A percentile compares a stretch with the other conserved stretches of the same genome.
phyloP scores from a whole-genome alignment of 768 basidiomycete genomes.

The Agrocybe pediades region DNA sequence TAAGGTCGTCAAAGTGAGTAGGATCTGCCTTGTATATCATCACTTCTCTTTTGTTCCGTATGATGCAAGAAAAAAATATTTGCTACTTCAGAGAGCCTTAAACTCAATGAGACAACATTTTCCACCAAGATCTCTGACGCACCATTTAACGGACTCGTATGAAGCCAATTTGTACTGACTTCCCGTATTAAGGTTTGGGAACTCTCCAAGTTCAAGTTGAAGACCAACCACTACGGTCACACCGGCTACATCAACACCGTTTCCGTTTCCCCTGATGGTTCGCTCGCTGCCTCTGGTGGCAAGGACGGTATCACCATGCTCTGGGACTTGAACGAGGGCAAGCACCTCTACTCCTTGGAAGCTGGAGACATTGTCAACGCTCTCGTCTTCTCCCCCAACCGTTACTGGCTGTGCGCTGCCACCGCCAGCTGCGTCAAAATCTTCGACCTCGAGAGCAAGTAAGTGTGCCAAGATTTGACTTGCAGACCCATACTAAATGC shows the following conservation, averaged over 20 bases:
- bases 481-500: conserved; percentile 4
- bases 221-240: conserved; percentile 99
- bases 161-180: conserved; percentile 16
- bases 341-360: conserved; percentile 99
- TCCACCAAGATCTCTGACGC: conserved; percentile 89
- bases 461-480: conserved; percentile 33
- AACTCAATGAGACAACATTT: conserved; percentile 74
- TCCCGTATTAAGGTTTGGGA: conserved; percentile 85
- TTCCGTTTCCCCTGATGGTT: conserved; percentile 98
- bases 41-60: conserved; percentile 11
- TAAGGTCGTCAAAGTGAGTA: conserved; percentile 96
- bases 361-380: conserved; percentile 99
- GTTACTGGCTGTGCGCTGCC: conserved; percentile 99
- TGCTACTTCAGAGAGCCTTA: conserved; percentile 84
- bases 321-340: conserved; percentile 99
- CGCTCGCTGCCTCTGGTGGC: conserved; percentile 97
- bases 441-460: conserved; percentile 99
- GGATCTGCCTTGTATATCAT: conserved; percentile 4
- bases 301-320: conserved; percentile 99
- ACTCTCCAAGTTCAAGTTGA: conserved; percentile 98
- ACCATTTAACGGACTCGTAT: conserved; percentile 9
- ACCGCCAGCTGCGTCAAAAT: conserved; percentile 98
- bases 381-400: conserved; percentile 99
- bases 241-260: conserved; percentile 99
- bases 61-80: conserved; percentile 60